Evolutionary conservation across 2,329 filamentous ascomycete species (phyloP).

Genomic region (Corinectria fuckeliana): DNA sequence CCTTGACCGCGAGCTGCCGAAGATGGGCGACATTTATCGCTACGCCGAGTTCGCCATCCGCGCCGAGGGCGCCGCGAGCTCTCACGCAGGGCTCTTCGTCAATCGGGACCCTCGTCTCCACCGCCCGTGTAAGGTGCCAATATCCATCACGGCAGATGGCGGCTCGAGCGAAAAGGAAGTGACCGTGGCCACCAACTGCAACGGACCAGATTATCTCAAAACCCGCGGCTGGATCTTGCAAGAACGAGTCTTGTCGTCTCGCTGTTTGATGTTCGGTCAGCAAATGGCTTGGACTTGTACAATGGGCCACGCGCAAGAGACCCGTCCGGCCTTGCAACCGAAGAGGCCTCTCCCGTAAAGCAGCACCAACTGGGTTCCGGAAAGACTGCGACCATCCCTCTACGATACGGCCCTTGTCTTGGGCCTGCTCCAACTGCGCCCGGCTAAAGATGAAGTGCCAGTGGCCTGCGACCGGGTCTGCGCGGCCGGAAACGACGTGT

Average conservation of each 20-base stretch:
- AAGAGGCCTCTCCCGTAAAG: background rate
- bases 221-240: slow-evolving; percentile 21
- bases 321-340: background rate
- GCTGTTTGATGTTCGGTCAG: slow-evolving; percentile 18
- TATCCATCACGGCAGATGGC: background rate
- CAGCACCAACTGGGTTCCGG: background rate
- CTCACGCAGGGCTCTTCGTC: slow-evolving; percentile 16
- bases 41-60: slow-evolving; percentile 26
- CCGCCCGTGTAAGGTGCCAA: slow-evolving; percentile 11
- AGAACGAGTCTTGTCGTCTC: slow-evolving; percentile 17
- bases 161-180: background rate
- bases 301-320: slow-evolving; percentile 17
- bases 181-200: slow-evolving; percentile 11
- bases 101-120: slow-evolving; percentile 5
- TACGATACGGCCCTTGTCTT: slow-evolving; percentile 14
- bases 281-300: slow-evolving; percentile 24
- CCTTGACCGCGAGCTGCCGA: slow-evolving; percentile 8
- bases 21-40: slow-evolving; percentile 28
- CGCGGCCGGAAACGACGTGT: slow-evolving; percentile 29
- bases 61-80: slow-evolving; percentile 14
- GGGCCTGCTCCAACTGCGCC: slow-evolving; percentile 45
- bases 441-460: slow-evolving; percentile 47
- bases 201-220: slow-evolving; percentile 19
- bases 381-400: slow-evolving; percentile 5
- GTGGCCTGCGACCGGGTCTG: slow-evolving; percentile 38